Base-by-base conservation (phyloP, 176 grass and related monocot genomes). In the Pontederia crassipes region DNA sequence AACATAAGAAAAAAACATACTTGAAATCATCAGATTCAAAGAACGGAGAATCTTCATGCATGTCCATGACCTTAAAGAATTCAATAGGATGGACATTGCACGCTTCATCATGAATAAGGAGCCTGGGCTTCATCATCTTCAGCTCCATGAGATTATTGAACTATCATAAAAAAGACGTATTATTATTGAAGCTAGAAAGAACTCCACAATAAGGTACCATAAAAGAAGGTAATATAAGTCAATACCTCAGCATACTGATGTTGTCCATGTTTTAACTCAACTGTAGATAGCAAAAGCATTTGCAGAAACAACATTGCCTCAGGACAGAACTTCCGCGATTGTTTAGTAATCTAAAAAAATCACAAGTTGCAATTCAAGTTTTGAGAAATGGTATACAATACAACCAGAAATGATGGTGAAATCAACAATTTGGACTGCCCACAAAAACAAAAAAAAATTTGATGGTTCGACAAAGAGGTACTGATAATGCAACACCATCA, bases 321-420 rank as follows among this genome's bases (percentile, higher is more conserved):
- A 47, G 92, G 86, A 56, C 78, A 97, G 71, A 87, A 91, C 66
- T 88, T 91, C 64, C 81, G 86, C 16, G 81, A 97, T 91, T 97
- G 83, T 79, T 97, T 88, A 74, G 73, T 85, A 57, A 75, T 69
- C 92, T 97, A 65, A 84, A 48, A 76, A 67, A 20, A 17, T 14
- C 12, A 49, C 48, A 9, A 14, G 9, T 24, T 24, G 20, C 10
- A 0, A 8, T 65, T 20, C 10, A 40, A 40, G 32, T 7, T 40
- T 40, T 40, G 45, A 52, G 59, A 63, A 61, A 69, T 70, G 49
- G 15, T 46, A 15, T 2, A 75, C 10, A 69, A 58, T 53, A 17
- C 10, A 13, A 55, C 45, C 11, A 74, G 17, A 27, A 59, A 52
- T 57, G 47, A 2, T 40, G 46, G 55, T 17, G 24, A 15, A 57